phyloP scores from a whole-genome alignment of 768 basidiomycete species.

The Hericium coralloides region DNA sequence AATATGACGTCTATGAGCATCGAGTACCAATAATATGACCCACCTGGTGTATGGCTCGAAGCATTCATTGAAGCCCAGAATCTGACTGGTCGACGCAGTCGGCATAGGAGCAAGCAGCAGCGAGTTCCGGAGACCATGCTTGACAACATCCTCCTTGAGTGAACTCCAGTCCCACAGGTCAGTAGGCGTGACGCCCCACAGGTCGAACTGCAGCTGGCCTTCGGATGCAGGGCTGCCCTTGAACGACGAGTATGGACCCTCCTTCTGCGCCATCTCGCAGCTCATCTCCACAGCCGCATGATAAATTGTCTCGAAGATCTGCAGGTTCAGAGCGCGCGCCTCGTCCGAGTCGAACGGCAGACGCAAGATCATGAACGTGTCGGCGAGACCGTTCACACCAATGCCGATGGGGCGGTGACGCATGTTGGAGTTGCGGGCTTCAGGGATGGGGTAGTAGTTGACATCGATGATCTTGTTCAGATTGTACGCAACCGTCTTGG shows the following conservation, averaged over 20 bases:
- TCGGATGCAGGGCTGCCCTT: slow-evolving; percentile 83
- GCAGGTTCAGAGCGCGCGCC: slow-evolving; percentile 81
- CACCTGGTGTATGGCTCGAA: slow-evolving; percentile 97
- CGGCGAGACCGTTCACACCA: slow-evolving; percentile 96
- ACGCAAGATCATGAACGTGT: slow-evolving; percentile 94
- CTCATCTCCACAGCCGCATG: slow-evolving; percentile 90
- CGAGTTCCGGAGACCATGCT: slow-evolving; percentile 82
- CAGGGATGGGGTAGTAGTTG: slow-evolving; percentile 92
- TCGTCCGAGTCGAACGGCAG: slow-evolving; percentile 90
- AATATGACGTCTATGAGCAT: not conserved
- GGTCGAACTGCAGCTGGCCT: slow-evolving; percentile 87
- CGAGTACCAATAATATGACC: slow-evolving; percentile 6
- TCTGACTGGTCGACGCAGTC: slow-evolving; percentile 96
- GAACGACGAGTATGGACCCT: slow-evolving; percentile 85
- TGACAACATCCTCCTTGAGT: slow-evolving; percentile 79
- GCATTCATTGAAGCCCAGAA: slow-evolving; percentile 96
- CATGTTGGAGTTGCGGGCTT: slow-evolving; percentile 89
- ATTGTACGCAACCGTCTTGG: slow-evolving; percentile 89
- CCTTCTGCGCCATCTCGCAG: slow-evolving; percentile 69
- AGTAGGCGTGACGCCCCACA: slow-evolving; percentile 87
- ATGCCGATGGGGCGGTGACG: slow-evolving; percentile 96
- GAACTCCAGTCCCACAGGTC: slow-evolving; percentile 90
- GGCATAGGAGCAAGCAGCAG: slow-evolving; percentile 96
- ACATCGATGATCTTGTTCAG: slow-evolving; percentile 90
- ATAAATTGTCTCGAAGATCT: slow-evolving; percentile 99